Evolutionary conservation across 202 grass and related monocot species (phyloP), one percentile per base, ranked within the genome.

Genomic region (Panicum virgatum): DNA sequence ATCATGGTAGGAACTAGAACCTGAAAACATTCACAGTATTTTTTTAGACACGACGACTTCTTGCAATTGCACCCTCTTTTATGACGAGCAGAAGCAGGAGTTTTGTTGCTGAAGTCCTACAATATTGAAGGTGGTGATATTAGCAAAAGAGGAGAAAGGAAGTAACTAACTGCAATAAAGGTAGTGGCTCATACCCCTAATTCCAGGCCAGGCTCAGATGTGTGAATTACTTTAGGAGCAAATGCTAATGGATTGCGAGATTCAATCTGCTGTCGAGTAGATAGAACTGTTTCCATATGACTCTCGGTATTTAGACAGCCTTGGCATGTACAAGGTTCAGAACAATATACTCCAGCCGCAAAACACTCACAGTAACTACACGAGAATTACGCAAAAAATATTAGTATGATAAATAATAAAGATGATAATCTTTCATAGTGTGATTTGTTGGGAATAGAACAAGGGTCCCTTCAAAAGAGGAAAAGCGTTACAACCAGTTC

Each of bases 21-120:
- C 95, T 98, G 95, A 79, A 88, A 98, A 45, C 95, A 98, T 93
- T 98, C 95, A 39, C 95, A 98, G 39, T 98, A 98, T 87, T 98
- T 98, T 84, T 98, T 98, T 51, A 91, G 79, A 83, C 95, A 98
- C 0, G 84, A 93, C 6, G 95, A 98, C 53, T 95, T 98, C 80
- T 98, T 98, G 78, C 95, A 98, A 79, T 98, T 98, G 76, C 95
- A 98, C 18, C 95, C 95, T 74, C 92, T 91, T 87, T 95, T 98
- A 54, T 98, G 92, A 58, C 92, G 90, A 59, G 95, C 86, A 32
- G 95, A 94, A 83, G 95, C 92, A 82, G 95, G 95, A 87, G 95
- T 98, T 73, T 84, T 95, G 81, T 98, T 93, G 72, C 72, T 68
- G 43, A 90, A 89, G 51, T 95, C 92, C 95, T 98, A 77, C 38